phyloP scores from a whole-genome alignment of 2,329 filamentous ascomycete genomes.

The Ophiostoma perfectum region DNA sequence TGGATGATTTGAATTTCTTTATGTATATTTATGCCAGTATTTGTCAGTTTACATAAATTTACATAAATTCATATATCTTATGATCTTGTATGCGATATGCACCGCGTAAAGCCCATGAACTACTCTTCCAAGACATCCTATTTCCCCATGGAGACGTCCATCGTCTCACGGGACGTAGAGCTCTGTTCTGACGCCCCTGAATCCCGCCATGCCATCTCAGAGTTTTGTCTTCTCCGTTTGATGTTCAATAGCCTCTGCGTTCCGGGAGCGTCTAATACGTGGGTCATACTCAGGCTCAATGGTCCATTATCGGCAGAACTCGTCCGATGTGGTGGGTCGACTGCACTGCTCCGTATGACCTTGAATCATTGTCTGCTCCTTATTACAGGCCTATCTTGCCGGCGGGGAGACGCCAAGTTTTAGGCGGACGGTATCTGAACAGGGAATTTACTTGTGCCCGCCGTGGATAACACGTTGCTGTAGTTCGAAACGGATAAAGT shows the following conservation, averaged over 20 bases:
- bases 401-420: background rate
- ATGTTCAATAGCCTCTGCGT: background rate
- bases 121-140: background rate
- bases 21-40: too few species aligned
- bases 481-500: background rate
- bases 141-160: background rate
- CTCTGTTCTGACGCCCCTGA: background rate
- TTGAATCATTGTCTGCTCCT: background rate
- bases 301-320: conserved; percentile 24
- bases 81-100: too few species aligned
- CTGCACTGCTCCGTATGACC: background rate
- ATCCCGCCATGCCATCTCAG: background rate
- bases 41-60: too few species aligned
- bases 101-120: too few species aligned
- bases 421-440: background rate
- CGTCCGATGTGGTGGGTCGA: conserved; percentile 19
- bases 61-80: too few species aligned
- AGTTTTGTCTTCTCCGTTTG: background rate
- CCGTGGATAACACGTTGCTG: background rate
- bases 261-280: background rate
- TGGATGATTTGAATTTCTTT: too few species aligned
- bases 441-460: background rate
- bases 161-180: background rate
- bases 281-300: background rate
- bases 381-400: conserved; percentile 7